A percentile compares a stretch with the other conserved stretches of the same genome.
Evolutionary conservation across 202 grass and related monocot genomes (phyloP).

Genomic region (Brachypodium distachyon): DNA sequence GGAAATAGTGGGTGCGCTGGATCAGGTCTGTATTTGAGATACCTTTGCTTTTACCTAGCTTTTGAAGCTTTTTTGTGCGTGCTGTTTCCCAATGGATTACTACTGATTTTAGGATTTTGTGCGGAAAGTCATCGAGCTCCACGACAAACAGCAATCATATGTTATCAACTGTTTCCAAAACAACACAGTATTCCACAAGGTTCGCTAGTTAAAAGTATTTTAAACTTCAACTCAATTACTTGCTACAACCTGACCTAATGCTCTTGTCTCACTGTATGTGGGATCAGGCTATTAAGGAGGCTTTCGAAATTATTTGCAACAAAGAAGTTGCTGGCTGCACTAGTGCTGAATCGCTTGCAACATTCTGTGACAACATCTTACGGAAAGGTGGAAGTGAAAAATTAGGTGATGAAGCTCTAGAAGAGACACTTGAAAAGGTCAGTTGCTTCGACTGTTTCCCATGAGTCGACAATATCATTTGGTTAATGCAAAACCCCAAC

Average conservation of each 20-base stretch:
- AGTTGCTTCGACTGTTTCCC: neutral
- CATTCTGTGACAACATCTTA: conserved; percentile 35
- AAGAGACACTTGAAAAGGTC: conserved; percentile 28
- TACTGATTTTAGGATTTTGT: conserved; percentile 52
- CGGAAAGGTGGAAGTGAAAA: conserved; percentile 41
- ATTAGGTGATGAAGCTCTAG: conserved; percentile 30
- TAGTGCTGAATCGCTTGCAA: conserved; percentile 40
- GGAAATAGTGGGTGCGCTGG: conserved; percentile 30
- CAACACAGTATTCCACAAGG: conserved; percentile 56
- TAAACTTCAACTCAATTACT: neutral
- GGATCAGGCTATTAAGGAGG: conserved; percentile 46
- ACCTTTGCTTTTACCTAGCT: neutral
- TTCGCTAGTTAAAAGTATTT: conserved; percentile 11
- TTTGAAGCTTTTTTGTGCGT: neutral
- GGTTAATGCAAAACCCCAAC: neutral
- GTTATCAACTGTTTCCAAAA: conserved; percentile 55
- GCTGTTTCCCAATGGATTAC: neutral
- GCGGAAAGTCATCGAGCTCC: conserved; percentile 53
- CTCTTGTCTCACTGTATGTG: neutral
- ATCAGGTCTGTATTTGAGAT: conserved; percentile 52
- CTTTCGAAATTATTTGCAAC: conserved; percentile 59
- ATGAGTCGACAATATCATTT: neutral
- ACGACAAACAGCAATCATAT: conserved; percentile 56
- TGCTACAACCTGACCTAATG: neutral
- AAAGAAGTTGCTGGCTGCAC: conserved; percentile 60